Conservation (phyloP, 306 rosid genomes). For the Nissolia schottii region DNA sequence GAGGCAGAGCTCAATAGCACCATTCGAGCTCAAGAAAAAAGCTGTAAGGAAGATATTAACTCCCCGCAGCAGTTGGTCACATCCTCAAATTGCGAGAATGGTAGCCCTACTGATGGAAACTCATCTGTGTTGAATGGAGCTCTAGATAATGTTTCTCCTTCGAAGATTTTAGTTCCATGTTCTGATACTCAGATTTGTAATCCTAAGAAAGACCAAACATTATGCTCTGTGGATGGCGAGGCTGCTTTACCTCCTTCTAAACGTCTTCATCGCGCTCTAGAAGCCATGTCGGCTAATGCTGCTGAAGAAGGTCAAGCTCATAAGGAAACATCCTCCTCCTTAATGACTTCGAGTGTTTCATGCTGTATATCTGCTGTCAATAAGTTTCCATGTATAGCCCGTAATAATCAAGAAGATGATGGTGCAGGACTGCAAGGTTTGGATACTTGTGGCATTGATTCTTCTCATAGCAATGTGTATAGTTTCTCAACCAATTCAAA, state of each 20-base stretch:
- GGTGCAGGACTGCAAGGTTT: constrained; percentile 21
- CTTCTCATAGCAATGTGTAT: constrained; percentile 28
- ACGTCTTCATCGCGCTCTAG: constrained; percentile 94
- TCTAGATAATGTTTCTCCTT: constrained; percentile 42
- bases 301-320: constrained; percentile 63
- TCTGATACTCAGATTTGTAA: constrained; percentile 40
- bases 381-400: constrained; percentile 21
- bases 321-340: constrained; percentile 34
- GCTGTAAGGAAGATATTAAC: constrained; percentile 41
- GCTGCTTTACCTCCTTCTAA: constrained; percentile 94
- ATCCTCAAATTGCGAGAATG: constrained; percentile 43
- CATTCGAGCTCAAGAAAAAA: constrained; percentile 38
- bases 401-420: constrained; percentile 32
- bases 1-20: constrained; percentile 48
- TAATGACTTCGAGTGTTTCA: constrained; percentile 30
- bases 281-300: constrained; percentile 97
- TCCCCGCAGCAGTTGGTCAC: constrained; percentile 28
- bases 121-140: constrained; percentile 34
- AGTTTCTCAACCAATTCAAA: constrained; percentile 33
- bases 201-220: constrained; percentile 59
- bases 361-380: constrained; percentile 32
- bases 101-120: constrained; percentile 40
- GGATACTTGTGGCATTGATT: constrained; percentile 28
- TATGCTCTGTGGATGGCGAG: constrained; percentile 67
- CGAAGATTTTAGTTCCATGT: constrained; percentile 36